Evolutionary conservation across 2,329 filamentous ascomycete genomes (phyloP).

Genomic region (Aquanectria penicillioides): DNA sequence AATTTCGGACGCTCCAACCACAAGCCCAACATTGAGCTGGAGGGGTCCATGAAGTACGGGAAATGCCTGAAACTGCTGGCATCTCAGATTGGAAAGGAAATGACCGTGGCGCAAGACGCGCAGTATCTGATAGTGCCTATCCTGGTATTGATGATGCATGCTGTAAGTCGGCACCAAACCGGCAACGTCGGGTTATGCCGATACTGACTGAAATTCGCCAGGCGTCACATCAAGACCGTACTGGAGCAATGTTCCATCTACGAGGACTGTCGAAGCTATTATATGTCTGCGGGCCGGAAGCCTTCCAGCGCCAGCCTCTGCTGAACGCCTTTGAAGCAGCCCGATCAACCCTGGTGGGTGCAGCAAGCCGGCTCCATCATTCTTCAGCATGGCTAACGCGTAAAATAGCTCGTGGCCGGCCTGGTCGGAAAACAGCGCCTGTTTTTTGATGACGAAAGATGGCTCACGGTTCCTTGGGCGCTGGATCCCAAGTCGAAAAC

Average conservation of each 20-base stretch:
- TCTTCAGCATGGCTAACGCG: background rate
- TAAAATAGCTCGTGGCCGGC: slow-evolving; percentile 14
- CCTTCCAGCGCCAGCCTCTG: slow-evolving; percentile 23
- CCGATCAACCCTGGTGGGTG: slow-evolving; percentile 25
- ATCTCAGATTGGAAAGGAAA: slow-evolving; percentile 5
- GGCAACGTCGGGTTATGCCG: accelerated
- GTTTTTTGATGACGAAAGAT: slow-evolving; percentile 23
- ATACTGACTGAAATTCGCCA: background rate
- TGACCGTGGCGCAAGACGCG: background rate
- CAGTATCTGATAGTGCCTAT: slow-evolving; percentile 18
- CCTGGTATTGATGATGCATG: slow-evolving; percentile 24
- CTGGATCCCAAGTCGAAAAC: slow-evolving; percentile 15
- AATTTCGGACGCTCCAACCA: slow-evolving; percentile 23
- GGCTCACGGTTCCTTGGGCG: slow-evolving; percentile 25
- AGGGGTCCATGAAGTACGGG: slow-evolving; percentile 16
- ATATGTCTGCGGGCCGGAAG: slow-evolving; percentile 19
- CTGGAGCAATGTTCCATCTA: slow-evolving; percentile 20
- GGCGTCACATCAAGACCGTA: slow-evolving; percentile 17
- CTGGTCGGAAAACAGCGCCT: slow-evolving; percentile 21
- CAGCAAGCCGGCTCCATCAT: too few species aligned
- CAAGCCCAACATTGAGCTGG: slow-evolving; percentile 10
- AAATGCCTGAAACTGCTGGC: slow-evolving; percentile 16
- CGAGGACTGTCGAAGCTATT: slow-evolving; percentile 19
- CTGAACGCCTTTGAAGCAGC: slow-evolving; percentile 27
- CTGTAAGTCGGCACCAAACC: background rate